Base-by-base conservation (phyloP, 495 filamentous ascomycete species). In the Glutinoglossum americanum region DNA sequence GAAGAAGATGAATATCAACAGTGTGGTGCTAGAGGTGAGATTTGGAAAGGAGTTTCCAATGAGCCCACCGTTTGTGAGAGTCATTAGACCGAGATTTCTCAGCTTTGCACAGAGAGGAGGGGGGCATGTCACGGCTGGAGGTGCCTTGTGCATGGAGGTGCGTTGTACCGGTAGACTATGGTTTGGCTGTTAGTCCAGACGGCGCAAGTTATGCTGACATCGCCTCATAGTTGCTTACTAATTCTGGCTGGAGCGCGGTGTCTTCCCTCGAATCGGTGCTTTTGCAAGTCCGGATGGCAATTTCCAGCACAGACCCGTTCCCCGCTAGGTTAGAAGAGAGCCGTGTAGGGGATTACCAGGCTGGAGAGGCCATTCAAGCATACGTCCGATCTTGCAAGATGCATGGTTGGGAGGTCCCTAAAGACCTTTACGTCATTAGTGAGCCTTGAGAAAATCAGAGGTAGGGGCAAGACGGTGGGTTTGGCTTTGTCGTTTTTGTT, bases 41-140 rank as follows among this genome's bases (percentile, higher is more conserved):
- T 95, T 94, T 62, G 78, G 80, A 9, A 67, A 75, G 7, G 70
- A 81, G 30, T 94, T 78, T 62, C 89, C 89, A 8, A 78, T 87
- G 64, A 72, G 74, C 2, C 89, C 89, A 3, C 89, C 89, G 0
- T 94, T 95, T 62, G 75, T 95, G 28, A 83, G 89, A 1, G 80
- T 95, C 8, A 78, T 96, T 57, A 77, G 84, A 13, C 89, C 89
- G 0, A 80, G 82, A 8, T 93, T 94, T 68, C 68, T 87, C 37
- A 70, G 76, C 11, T 87, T 89, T 65, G 63, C 67, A 47, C 45
- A 70, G 5, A 87, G 88, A 11, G 89, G 89, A 25, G 89, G 89
- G 21, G 89, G 89, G 1, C 89, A 96, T 66, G 83, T 96, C 57
- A 94, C 89, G 0, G 64, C 70, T n/a, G 89, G 89, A 2, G 89